Base-by-base conservation (phyloP, 768 basidiomycete genomes). In the Russula sp. region DNA sequence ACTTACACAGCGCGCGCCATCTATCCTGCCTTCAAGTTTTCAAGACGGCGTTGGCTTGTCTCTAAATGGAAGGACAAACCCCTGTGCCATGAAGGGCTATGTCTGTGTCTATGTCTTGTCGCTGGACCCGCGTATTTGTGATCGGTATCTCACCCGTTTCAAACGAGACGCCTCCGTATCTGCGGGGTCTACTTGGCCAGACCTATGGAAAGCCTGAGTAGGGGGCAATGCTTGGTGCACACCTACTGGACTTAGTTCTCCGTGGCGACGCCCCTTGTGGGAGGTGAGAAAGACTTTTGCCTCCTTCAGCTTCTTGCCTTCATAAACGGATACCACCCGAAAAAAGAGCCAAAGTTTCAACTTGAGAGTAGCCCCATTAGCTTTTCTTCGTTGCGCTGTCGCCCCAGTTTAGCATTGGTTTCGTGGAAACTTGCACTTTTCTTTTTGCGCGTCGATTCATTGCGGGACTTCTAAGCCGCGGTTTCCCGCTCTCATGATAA, bases 31-130 rank as follows among this genome's bases (percentile, higher is more conserved):
- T n/a, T 42, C 22, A 27, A 27, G 22, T 27, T 27, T 35, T 51
- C 6, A 51, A 51, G 31, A 32, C 42, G 42, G 42, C 42, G 42
- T 42, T 31, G 18, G 11, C 10, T 34, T 16, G 11, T 6, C 58
- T 44, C 11, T 4, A 52, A 59, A 44, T 44, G 50, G 58, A 20
- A 59, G n/a, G 18, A 8, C n/a, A 52, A 59, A 50, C 50, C 58
- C 50, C 40, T 59, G 50, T 40, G 40, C 57, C 34, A 34, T 47
- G 57, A 35, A 37, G 57, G 22, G 35, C 27, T 37, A 49, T 44
- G 49, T 59, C 39, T 51, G 18, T 11, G 39, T 50, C 22, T 39
- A 27, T 37, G 57, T 39, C 48, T 20, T 39, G 57, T 39, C 6
- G 48, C 18, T 27, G 16, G 37, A 27, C 22, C 20, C 39, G 34